These are phyloP conservation scores for Trichoderma endophyticum DNA, from an alignment of 2,329 filamentous ascomycete species.

Conservation along the genomic window DNA sequence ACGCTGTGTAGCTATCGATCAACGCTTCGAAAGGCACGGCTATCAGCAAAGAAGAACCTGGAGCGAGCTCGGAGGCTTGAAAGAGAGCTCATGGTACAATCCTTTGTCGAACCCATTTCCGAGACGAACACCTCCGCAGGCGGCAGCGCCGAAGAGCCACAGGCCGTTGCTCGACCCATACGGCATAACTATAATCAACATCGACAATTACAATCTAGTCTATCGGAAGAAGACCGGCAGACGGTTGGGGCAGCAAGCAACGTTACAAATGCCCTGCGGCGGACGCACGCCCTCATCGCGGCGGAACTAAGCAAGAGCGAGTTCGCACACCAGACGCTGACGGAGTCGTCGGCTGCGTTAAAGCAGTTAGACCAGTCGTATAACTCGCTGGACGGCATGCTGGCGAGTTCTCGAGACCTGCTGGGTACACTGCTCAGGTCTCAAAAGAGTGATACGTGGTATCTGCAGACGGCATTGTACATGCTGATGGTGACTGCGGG, in stretches of 20 bases:
- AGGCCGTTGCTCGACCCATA: constrained; percentile 21
- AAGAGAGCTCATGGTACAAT: constrained; percentile 69
- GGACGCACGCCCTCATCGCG: constrained; percentile 84
- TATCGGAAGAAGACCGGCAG: constrained; percentile 67
- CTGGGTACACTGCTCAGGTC: constrained; percentile 76
- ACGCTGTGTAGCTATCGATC: constrained; percentile 47
- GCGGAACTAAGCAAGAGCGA: constrained; percentile 80
- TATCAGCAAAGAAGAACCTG: constrained; percentile 72
- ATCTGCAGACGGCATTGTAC: constrained; percentile 85
- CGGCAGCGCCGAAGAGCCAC: constrained; percentile 14
- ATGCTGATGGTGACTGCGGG: constrained; percentile 71
- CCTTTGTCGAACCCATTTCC: constrained; percentile 48
- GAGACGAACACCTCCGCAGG: constrained; percentile 32
- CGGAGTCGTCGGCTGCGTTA: constrained; percentile 80
- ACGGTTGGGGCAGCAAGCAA: constrained; percentile 73
- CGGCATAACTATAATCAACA: constrained; percentile 28
- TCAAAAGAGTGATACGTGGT: constrained; percentile 98
- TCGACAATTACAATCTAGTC: constrained; percentile 33
- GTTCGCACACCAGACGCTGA: constrained; percentile 86
- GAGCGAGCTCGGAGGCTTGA: constrained; percentile 72
- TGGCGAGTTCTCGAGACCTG: constrained; percentile 70
- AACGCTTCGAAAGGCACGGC: constrained; percentile 77
- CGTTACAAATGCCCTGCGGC: constrained; percentile 77
- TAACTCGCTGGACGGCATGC: constrained; percentile 70
- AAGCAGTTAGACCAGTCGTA: constrained; percentile 78